Evolutionary conservation across 2,329 filamentous ascomycete genomes (phyloP).

Genomic region (Tolypocladium sp.): DNA sequence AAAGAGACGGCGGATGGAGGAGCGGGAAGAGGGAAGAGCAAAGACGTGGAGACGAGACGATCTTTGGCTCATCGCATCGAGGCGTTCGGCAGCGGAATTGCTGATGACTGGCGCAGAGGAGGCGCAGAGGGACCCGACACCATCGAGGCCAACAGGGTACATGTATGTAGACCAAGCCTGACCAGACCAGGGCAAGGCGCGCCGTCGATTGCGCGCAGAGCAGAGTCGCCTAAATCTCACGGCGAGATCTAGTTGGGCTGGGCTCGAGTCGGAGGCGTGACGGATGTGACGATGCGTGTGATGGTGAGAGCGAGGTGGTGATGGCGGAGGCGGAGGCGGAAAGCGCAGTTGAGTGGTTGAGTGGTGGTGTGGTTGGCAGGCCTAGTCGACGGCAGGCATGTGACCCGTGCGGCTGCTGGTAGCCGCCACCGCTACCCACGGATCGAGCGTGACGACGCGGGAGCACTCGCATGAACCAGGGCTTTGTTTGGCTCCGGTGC

Average conservation of each 20-base stretch:
- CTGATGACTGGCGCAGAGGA: background rate
- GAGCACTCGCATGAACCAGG: background rate
- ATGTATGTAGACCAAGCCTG: background rate
- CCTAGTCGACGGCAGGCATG: background rate
- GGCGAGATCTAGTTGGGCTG: background rate
- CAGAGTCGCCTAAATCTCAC: background rate
- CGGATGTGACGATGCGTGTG: background rate
- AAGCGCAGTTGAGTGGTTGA: background rate
- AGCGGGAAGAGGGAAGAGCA: background rate
- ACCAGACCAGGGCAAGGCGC: background rate
- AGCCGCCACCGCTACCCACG: background rate
- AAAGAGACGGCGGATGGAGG: background rate
- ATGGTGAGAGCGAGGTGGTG: background rate
- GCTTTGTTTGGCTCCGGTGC: background rate
- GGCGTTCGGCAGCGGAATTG: background rate
- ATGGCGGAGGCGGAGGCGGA: background rate
- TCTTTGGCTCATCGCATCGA: background rate
- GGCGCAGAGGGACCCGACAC: background rate
- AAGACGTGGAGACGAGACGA: background rate
- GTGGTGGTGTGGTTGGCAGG: background rate
- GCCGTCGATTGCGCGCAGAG: background rate
- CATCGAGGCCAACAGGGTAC: background rate
- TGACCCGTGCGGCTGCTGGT: background rate
- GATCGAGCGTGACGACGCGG: background rate
- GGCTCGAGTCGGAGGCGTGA: background rate